Evolutionary conservation across 2,329 filamentous ascomycete species (phyloP).

Genomic region (Claviceps humidiphila): DNA sequence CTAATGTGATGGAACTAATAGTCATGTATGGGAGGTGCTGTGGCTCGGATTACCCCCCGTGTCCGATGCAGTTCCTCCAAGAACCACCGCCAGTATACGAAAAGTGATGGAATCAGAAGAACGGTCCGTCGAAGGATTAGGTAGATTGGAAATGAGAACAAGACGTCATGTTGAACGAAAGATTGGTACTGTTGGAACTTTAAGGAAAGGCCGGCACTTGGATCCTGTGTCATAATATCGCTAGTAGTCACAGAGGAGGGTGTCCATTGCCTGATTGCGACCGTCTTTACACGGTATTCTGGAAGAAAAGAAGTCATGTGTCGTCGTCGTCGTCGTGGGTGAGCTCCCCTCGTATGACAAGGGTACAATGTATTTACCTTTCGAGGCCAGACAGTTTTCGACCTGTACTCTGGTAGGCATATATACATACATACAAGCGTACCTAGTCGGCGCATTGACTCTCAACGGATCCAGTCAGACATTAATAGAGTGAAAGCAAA

Average conservation of each 20-base stretch:
- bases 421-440: too few relatives aligned
- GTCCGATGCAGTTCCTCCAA: constrained; percentile 24
- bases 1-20: constrained; percentile 5
- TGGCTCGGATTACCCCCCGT: constrained; percentile 19
- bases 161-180: not conserved
- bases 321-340: not conserved
- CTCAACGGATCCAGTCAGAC: too few relatives aligned
- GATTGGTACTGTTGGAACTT: too few relatives aligned
- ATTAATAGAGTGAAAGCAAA: too few relatives aligned
- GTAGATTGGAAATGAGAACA: not conserved
- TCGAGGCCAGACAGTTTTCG: too few relatives aligned
- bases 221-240: too few relatives aligned
- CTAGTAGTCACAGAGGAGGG: too few relatives aligned
- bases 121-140: too few relatives aligned
- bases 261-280: not conserved
- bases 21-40: constrained; percentile 23
- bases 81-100: constrained; percentile 25
- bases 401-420: too few relatives aligned
- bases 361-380: not conserved
- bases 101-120: constrained; percentile 4
- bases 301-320: not conserved
- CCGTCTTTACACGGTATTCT: not conserved
- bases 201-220: too few relatives aligned
- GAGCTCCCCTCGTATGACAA: not conserved
- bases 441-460: too few relatives aligned